Conservation (phyloP, 805 yeast genomes). For the Barnettozyma botsteinii region DNA sequence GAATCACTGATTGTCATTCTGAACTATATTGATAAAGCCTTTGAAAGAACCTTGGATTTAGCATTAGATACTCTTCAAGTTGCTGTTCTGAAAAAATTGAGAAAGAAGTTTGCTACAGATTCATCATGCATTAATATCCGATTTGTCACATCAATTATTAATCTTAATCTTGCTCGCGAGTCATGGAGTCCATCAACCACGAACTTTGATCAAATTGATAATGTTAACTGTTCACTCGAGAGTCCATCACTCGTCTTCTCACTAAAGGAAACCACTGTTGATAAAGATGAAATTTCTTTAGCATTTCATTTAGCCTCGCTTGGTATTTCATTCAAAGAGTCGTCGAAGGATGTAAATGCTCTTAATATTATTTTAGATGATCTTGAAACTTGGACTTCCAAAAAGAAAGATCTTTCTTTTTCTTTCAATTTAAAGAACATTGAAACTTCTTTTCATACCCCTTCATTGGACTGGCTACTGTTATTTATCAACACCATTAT, state of each 20-base stretch:
- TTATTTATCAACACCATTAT: conserved; percentile 12
- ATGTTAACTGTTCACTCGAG: conserved; percentile 8
- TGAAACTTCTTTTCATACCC: conserved; percentile 28
- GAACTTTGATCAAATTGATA: conserved; percentile 15
- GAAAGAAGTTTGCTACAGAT: conserved; percentile 27
- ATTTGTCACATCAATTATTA: conserved; percentile 41
- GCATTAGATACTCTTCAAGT: conserved; percentile 63
- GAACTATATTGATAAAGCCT: conserved; percentile 31
- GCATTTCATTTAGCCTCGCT: conserved; percentile 18
- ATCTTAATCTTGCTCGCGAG: conserved; percentile 18
- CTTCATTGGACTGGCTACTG: conserved; percentile 32
- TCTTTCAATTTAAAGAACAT: conserved; percentile 28
- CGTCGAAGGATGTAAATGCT: background rate
- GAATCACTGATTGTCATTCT: conserved; percentile 34
- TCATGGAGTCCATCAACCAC: conserved; percentile 7
- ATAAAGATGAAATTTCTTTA: conserved; percentile 9
- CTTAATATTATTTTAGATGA: conserved; percentile 13
- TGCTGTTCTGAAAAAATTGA: conserved; percentile 44
- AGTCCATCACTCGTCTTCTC: conserved; percentile 23
- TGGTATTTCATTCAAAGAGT: conserved; percentile 3
- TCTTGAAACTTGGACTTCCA: conserved; percentile 30
- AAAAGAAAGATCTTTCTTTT: conserved; percentile 1
- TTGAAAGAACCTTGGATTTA: conserved; percentile 29
- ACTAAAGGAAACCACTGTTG: conserved; percentile 13
- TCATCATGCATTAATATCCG: conserved; percentile 39